Base-by-base conservation (phyloP, 2,329 filamentous ascomycete genomes). In the Phialophora macrospora region DNA sequence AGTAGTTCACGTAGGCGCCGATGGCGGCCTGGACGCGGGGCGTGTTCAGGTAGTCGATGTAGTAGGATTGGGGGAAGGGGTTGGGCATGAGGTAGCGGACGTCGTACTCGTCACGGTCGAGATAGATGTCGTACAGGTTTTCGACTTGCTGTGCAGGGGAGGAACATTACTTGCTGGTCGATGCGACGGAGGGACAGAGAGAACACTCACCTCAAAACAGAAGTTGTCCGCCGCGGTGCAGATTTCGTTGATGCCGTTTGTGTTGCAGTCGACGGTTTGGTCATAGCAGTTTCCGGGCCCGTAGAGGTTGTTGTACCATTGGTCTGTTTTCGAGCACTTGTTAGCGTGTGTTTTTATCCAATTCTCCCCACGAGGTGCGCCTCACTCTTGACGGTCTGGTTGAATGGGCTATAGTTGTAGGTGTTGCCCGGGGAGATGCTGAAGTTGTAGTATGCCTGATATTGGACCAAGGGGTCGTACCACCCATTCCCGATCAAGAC, bases 241-340 rank as follows among this genome's bases (percentile, higher is more conserved):
- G 55, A 86, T 74, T 4, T 78, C 58, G 56, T 71, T 54, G 55
- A 79, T 75, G 0, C 84, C 84, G 4, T 79, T 80, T 1, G 78
- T 78, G 66, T 83, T 81, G 79, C 87, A 89, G 66, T 84, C 78
- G 12, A 80, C 76, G n/a, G 84, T 81, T 62, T 81, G 80, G 71
- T 88, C 85, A 28, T 84, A 74, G 74, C 87, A 89, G 74, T 88
- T 88, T 34, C 86, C 86, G 1, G 78, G 72, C 1, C 86, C 86
- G 72, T 87, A 88, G 34, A 88, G 73, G 69, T 83, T 84, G 76
- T 88, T 86, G 78, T 85, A 85, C 81, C 79, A 9, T 76, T 79
- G 73, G 84, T 85, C 76, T 68, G 32, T 41, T 7, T 44, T 44
- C 32, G 38, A 17, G 6, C 38, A 44, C 7, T 44, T n/a, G 38